These are phyloP conservation scores for Lactifluus rugatus DNA, from an alignment of 768 basidiomycete species.

Conservation along the genomic window DNA sequence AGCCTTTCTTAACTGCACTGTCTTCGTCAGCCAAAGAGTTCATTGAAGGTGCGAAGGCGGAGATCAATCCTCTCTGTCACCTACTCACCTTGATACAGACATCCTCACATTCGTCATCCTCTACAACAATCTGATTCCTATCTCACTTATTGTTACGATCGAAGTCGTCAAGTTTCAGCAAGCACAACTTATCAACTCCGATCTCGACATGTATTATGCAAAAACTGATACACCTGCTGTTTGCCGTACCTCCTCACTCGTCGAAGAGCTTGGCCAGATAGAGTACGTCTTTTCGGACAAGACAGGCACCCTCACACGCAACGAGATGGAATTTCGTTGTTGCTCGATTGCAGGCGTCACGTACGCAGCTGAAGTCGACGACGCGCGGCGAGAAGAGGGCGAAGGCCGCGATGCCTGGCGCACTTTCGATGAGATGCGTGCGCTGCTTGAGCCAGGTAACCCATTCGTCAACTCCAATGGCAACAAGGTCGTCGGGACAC, in stretches of 20 bases:
- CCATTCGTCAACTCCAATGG: conserved; percentile 46
- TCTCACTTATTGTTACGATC: conserved; percentile 98
- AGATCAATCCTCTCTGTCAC: neutral
- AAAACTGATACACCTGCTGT: conserved; percentile 93
- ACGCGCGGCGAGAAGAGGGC: conserved; percentile 56
- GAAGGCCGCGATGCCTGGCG: conserved; percentile 55
- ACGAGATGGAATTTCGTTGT: conserved; percentile 96
- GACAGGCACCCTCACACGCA: conserved; percentile 90
- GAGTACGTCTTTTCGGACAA: conserved; percentile 95
- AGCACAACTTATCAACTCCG: conserved; percentile 93
- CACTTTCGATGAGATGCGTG: conserved; percentile 67
- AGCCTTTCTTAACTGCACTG: neutral
- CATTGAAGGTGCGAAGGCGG: conserved; percentile 55
- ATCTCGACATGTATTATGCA: conserved; percentile 97
- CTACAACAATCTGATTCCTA: conserved; percentile 98
- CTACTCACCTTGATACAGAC: conserved; percentile 38
- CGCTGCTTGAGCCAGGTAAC: conserved; percentile 39
- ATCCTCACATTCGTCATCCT: conserved; percentile 97
- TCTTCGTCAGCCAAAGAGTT: conserved; percentile 53
- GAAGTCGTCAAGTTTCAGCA: conserved; percentile 99
- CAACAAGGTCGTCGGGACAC: conserved; percentile 20
- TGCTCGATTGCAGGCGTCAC: conserved; percentile 82
- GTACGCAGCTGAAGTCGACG: conserved; percentile 89
- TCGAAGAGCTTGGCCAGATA: conserved; percentile 97
- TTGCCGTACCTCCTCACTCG: conserved; percentile 95